phyloP scores from a whole-genome alignment of 2,329 filamentous ascomycete species.

The Penicillium sp. region DNA sequence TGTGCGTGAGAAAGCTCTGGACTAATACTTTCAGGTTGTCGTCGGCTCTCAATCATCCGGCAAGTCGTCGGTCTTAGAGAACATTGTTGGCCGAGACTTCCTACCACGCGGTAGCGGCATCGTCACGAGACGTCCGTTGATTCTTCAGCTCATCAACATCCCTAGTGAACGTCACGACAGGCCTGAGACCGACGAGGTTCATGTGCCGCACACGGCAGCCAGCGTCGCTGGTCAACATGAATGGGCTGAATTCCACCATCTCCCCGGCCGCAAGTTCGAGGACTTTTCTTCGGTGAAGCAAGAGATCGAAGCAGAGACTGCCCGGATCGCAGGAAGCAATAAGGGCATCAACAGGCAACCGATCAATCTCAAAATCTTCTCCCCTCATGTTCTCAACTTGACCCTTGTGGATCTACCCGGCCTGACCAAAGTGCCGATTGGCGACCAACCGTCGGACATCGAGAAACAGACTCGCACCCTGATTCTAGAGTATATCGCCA shows the following conservation, averaged over 20 bases:
- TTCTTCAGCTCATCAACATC: constrained; percentile 97
- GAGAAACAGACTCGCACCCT: constrained; percentile 97
- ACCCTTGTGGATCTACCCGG: constrained; percentile 95
- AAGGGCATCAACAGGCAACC: constrained; percentile 97
- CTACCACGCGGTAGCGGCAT: constrained; percentile 94
- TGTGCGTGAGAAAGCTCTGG: constrained; percentile 5
- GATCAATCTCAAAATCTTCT: constrained; percentile 98
- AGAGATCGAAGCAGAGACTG: constrained; percentile 96
- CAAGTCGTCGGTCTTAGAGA: constrained; percentile 97
- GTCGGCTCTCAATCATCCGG: constrained; percentile 97
- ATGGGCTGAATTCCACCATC: constrained; percentile 97
- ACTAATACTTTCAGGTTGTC: constrained; percentile 66
- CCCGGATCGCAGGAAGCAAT: constrained; percentile 90
- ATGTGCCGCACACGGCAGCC: constrained; percentile 72
- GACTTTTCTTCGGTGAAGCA: constrained; percentile 91
- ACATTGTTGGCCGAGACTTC: constrained; percentile 97
- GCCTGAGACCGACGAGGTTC: constrained; percentile 61
- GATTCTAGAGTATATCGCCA: constrained; percentile 97
- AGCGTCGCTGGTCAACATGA: constrained; percentile 65
- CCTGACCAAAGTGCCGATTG: constrained; percentile 96
- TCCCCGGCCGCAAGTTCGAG: constrained; percentile 81
- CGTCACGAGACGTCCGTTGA: constrained; percentile 88
- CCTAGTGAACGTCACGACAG: constrained; percentile 69
- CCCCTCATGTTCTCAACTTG: constrained; percentile 90
- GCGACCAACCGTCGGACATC: constrained; percentile 94